These are phyloP conservation scores for Mollisia scopiformis DNA, from an alignment of 2,329 filamentous ascomycete genomes.

Conservation along the genomic window DNA sequence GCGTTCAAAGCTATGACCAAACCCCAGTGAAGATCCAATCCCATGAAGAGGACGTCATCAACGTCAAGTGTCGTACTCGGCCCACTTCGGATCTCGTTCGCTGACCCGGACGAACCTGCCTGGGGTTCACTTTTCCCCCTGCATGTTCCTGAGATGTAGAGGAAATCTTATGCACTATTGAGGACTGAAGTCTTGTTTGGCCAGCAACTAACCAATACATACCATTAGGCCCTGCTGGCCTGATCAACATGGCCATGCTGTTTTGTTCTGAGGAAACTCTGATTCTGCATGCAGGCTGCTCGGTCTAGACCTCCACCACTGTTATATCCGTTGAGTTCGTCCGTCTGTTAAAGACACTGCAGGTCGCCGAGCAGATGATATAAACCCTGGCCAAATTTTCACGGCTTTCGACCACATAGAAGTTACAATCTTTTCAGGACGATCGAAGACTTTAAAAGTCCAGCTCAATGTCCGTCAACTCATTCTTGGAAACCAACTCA, in stretches of 20 bases:
- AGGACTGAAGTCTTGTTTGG: not conserved
- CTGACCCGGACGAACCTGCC: not conserved
- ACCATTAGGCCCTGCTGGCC: not conserved
- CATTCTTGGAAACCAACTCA: not conserved
- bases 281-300: not conserved
- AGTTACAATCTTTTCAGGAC: not conserved
- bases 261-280: not conserved
- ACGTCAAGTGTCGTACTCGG: not conserved
- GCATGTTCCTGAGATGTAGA: not conserved
- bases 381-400: not conserved
- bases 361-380: not conserved
- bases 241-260: not conserved
- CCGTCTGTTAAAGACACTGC: not conserved
- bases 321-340: not conserved
- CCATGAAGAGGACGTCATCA: not conserved
- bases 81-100: not conserved
- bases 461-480: not conserved
- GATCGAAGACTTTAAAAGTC: not conserved
- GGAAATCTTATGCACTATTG: not conserved
- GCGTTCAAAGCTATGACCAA: not conserved
- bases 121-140: not conserved
- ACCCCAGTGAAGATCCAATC: not conserved
- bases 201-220: not conserved
- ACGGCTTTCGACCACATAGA: not conserved
- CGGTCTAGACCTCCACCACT: not conserved